Base-by-base conservation (phyloP, 176 grass and related monocot species). In the Typha latifolia region DNA sequence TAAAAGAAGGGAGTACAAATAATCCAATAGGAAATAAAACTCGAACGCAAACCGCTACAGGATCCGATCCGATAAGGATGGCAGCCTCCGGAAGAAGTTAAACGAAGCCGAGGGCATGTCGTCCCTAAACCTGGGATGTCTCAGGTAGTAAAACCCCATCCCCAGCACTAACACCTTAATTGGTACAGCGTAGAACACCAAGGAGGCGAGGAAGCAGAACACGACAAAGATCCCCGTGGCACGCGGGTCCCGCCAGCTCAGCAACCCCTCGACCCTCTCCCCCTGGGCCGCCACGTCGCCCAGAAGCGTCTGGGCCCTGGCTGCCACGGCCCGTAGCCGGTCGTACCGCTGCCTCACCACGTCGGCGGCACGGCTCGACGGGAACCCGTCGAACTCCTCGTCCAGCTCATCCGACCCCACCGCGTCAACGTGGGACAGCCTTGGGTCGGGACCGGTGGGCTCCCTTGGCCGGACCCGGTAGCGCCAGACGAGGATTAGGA, bases 11-110 rank as follows among this genome's bases (percentile, higher is more conserved):
- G 66, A 23, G 20, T 51, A 14, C 49, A 68, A 69, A 68, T 69
- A 14, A 5, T 14, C 50, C 52, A 57, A 59, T 26, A 69, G 37
- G 2, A 78, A 51, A 62, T n/a, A 21, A 78, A 16, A 48, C 32
- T 69, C 9, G 1, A 6, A 6, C 6, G 37, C 37, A 43, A 43
- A 9, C 37, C 34, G 18, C 63, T 24, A 69, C n/a, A 99, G 76
- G 24, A 99, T 79, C 52, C 89, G 62, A 64, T 99, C 94, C 52
- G 94, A 87, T 22, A 85, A 51, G 12, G 94, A 89, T 16, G 94
- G 94, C 31, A 99, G 61, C 19, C 94, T 85, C 37, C 89, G 84
- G 83, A 99, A 99, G 72, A 99, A 99, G 82, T 99, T 99, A 76
- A 99, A 93, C 2, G 69, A 79, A 14, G 84, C 72, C 19, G 94